Percentiles rank a stretch among this genome's conserved stretches.
These are phyloP conservation scores for Lonicera japonica DNA, from an alignment of 129 eudicot species.

Conservation along the genomic window DNA sequence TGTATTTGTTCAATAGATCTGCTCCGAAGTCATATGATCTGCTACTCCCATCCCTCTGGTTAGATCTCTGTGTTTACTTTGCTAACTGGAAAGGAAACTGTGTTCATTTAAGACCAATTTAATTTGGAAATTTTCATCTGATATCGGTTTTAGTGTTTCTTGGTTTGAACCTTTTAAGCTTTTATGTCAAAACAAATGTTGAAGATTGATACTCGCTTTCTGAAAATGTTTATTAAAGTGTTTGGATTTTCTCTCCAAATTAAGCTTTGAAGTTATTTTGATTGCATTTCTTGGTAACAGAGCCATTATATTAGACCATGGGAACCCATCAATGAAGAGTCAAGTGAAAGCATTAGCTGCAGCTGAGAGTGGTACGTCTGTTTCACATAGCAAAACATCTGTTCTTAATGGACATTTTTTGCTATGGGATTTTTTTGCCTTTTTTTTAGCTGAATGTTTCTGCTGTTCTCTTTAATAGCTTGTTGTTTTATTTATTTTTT, in stretches of 20 bases:
- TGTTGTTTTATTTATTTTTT: too few species aligned
- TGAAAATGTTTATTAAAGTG: too few species aligned
- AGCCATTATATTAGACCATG: constrained; percentile 76
- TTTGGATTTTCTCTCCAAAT: background rate
- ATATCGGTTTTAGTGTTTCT: too few species aligned
- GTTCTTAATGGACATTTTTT: background rate
- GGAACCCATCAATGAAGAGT: constrained; percentile 74
- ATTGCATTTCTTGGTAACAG: constrained; percentile 35
- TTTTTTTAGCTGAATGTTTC: background rate
- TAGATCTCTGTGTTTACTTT: too few species aligned
- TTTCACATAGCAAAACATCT: constrained; percentile 2
- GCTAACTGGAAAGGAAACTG: too few species aligned
- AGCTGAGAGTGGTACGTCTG: constrained; percentile 66
- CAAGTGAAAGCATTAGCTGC: constrained; percentile 84
- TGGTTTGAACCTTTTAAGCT: background rate
- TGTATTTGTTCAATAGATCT: too few species aligned
- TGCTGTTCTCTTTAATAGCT: background rate
- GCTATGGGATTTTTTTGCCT: background rate
- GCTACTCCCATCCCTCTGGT: too few species aligned
- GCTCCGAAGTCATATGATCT: too few species aligned
- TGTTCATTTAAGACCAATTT: too few species aligned
- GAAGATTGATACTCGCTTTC: background rate
- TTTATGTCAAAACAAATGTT: background rate
- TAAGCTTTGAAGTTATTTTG: background rate
- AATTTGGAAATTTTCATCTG: too few species aligned